phyloP scores from a whole-genome alignment of 306 rosid species.

The Carpinus viminea region DNA sequence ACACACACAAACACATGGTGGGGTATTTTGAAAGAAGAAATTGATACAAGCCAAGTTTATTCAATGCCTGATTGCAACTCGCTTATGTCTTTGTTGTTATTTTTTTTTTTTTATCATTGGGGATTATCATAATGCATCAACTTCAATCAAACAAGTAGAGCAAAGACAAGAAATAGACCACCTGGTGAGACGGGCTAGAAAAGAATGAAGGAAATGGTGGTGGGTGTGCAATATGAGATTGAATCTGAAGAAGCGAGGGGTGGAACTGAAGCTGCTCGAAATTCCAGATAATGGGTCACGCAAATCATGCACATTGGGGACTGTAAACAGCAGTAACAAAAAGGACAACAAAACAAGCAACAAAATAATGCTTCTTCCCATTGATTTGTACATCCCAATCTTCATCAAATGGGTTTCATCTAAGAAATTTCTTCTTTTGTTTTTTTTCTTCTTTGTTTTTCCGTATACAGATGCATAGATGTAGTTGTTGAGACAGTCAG shows the following conservation, averaged over 20 bases:
- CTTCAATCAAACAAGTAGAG: neutral
- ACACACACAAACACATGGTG: neutral
- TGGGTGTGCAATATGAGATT: slow-evolving; percentile 16
- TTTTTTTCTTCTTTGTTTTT: neutral
- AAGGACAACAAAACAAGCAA: slow-evolving; percentile 8
- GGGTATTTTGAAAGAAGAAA: neutral
- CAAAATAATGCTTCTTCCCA: slow-evolving; percentile 11
- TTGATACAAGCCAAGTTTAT: neutral
- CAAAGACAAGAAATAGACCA: slow-evolving; percentile 2
- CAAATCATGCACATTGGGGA: slow-evolving; percentile 20
- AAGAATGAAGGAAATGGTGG: slow-evolving; percentile 14
- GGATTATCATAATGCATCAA: slow-evolving; percentile 12
- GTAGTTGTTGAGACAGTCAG: neutral
- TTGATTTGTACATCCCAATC: slow-evolving; percentile 23
- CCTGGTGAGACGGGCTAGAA: slow-evolving; percentile 22
- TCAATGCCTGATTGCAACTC: neutral
- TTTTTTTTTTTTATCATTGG: neutral
- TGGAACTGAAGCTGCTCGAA: slow-evolving; percentile 29
- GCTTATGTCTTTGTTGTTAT: neutral
- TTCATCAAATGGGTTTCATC: neutral
- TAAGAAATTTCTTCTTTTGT: neutral
- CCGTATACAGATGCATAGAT: neutral
- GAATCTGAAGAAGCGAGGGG: slow-evolving; percentile 22
- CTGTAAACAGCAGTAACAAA: slow-evolving; percentile 17
- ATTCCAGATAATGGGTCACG: slow-evolving; percentile 25